These are phyloP conservation scores for Exophiala alcalophila DNA, from an alignment of 2,329 filamentous ascomycete genomes.

Conservation along the genomic window DNA sequence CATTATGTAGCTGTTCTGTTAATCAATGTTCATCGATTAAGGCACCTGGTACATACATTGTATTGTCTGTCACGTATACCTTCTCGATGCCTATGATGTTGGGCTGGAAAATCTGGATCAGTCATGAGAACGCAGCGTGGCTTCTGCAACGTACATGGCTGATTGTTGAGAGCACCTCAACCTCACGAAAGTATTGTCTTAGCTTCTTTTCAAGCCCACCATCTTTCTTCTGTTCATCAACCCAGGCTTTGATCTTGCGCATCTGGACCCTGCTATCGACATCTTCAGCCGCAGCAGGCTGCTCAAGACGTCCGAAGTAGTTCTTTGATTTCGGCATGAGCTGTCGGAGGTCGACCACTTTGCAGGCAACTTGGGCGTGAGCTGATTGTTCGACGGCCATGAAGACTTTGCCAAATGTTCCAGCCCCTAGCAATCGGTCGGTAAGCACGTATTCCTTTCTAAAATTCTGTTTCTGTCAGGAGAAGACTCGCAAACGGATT, in stretches of 20 bases:
- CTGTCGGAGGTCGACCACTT: conserved; percentile 41
- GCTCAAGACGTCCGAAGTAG: conserved; percentile 13
- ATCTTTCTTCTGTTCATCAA: conserved; percentile 23
- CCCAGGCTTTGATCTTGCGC: conserved; percentile 25
- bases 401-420: conserved; percentile 43
- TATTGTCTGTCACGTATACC: conserved; percentile 53
- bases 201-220: conserved; percentile 34
- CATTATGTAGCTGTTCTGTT: conserved; percentile 53
- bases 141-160: conserved; percentile 46
- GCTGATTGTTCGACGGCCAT: conserved; percentile 39
- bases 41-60: conserved; percentile 53
- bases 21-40: conserved; percentile 18
- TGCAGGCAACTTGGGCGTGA: conserved; percentile 44
- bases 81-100: conserved; percentile 59
- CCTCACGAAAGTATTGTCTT: conserved; percentile 39
- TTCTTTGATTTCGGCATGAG: conserved; percentile 24
- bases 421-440: conserved; percentile 41
- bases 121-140: neutral
- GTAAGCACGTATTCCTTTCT: conserved; percentile 38
- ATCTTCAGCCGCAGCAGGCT: conserved; percentile 27
- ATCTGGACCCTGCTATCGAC: conserved; percentile 20
- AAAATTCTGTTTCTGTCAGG: conserved; percentile 34
- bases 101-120: conserved; percentile 41
- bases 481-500: neutral
- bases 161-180: conserved; percentile 50